Evolutionary conservation across 768 basidiomycete species (phyloP), one percentile per base, ranked within the genome.

Genomic region (Termitomyces heimii): DNA sequence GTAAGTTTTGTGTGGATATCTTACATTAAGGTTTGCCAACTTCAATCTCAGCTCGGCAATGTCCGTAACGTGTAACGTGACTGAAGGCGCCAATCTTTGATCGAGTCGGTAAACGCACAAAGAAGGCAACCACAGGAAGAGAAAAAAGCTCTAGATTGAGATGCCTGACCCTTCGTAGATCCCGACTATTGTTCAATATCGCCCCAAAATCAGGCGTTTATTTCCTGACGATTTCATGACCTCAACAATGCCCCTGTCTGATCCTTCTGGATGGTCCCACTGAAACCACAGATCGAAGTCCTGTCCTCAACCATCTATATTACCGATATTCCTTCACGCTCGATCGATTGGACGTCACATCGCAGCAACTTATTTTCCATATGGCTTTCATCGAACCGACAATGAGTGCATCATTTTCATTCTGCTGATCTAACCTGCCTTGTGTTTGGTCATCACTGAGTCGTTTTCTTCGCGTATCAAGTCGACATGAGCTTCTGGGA

Each of bases 1-100:
- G 65, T 72, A 62, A 74, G 70, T 46, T 76, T 74, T 75, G 71
- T 77, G 83, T 82, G 84, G 83, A 85, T 82, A 74, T 68, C 63
- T 40, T 59, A 65, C 60, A 73, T 69, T 76, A 77, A 77, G 73
- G 76, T 79, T 79, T 70, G 65, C 56, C 10, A 22, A 28, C 18
- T 77, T 76, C 53, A 68, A 64, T 59, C 72, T 71, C 75, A 66
- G 76, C 56, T 49, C 68, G 77, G 73, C 58, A 59, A 49, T 26
- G n/a, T 43, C 76, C 74, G 67, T 5, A 0, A 6, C 29, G 3
- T 12, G 37, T 49, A 58, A 59, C 53, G 52, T 56, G 57, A 58
- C 57, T 40, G 20, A n/a, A 16, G 37, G 5, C 29, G 32, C 20
- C n/a, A 44, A 39, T 5, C 16, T 6, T 39, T 29, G 29, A 29